Percentiles rank a stretch among this genome's conserved stretches.
phyloP scores from a whole-genome alignment of 2,329 filamentous ascomycete species.

The Bisporella sp. region DNA sequence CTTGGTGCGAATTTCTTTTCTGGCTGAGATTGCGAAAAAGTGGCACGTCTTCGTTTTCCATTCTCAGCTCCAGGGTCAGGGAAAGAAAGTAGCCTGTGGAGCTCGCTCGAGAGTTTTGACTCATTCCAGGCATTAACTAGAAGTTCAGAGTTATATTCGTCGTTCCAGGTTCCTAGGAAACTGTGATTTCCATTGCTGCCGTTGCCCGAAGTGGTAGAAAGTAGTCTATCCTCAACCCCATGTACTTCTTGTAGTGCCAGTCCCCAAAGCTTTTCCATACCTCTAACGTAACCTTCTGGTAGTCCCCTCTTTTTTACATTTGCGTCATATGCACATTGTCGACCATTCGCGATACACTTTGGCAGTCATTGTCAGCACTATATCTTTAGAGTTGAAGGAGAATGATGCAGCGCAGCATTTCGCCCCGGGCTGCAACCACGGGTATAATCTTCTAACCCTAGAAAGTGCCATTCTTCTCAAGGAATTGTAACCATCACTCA shows the following conservation, averaged over 20 bases:
- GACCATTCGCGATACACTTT: conserved; percentile 39
- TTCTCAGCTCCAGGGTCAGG: conserved; percentile 18
- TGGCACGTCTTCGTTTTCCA: conserved; percentile 18
- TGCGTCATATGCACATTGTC: conserved; percentile 58
- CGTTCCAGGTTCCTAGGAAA: conserved; percentile 20
- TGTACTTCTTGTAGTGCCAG: conserved; percentile 44
- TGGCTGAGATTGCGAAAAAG: conserved; percentile 14
- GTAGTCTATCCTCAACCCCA: conserved; percentile 40
- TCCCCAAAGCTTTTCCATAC: conserved; percentile 56
- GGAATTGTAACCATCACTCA: too few species aligned
- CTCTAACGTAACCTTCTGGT: conserved; percentile 73
- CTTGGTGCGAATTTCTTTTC: conserved; percentile 5
- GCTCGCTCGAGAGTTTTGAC: conserved; percentile 23
- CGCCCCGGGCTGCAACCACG: too few species aligned
- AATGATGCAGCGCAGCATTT: too few species aligned
- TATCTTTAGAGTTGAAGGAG: too few species aligned
- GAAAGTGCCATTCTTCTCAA: too few species aligned
- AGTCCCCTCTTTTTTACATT: conserved; percentile 71
- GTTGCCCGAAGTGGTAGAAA: conserved; percentile 36
- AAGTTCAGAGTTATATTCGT: conserved; percentile 20
- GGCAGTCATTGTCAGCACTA: too few species aligned
- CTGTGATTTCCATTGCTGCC: conserved; percentile 27
- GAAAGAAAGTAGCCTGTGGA: conserved; percentile 24
- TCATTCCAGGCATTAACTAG: conserved; percentile 26
- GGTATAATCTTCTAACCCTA: too few species aligned